Conservation (phyloP, 1,284 basidiomycete genomes). For the Puccinia brachypodii region DNA sequence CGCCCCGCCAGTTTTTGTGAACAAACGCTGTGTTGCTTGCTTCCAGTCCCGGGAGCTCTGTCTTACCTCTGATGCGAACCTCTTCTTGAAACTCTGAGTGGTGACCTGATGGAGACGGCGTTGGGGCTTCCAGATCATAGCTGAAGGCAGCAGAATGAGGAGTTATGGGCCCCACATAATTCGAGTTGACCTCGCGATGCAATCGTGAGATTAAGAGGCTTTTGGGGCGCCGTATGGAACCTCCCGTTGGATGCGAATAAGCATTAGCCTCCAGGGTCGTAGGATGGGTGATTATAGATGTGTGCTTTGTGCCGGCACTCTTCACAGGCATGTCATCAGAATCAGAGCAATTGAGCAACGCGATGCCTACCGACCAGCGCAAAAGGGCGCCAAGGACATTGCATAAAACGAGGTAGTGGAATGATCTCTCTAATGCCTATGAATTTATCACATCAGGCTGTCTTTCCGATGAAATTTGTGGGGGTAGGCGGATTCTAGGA, state of each 20-base stretch:
- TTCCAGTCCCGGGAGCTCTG: not conserved
- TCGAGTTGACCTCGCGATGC: not conserved
- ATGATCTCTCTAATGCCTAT: conserved; percentile 50
- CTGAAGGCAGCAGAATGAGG: not conserved
- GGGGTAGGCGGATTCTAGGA: not conserved
- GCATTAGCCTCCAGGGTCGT: not conserved
- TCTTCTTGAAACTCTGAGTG: not conserved
- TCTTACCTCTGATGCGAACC: not conserved
- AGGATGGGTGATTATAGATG: not conserved
- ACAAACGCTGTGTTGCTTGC: not conserved
- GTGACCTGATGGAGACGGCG: not conserved
- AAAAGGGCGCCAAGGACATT: conserved; percentile 59
- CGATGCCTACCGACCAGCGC: conserved; percentile 59
- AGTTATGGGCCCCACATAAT: not conserved
- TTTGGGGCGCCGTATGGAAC: not conserved
- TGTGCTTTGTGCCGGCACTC: not conserved
- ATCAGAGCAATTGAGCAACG: conserved; percentile 57
- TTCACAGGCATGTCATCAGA: conserved; percentile 52
- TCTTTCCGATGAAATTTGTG: not conserved
- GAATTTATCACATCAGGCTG: not conserved
- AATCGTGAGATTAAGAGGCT: not conserved
- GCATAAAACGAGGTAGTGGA: conserved; percentile 58
- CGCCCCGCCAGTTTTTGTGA: not conserved
- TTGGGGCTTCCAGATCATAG: conserved; percentile 2
- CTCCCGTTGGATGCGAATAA: not conserved